Evolutionary conservation across 495 filamentous ascomycete species (phyloP), one percentile per base, ranked within the genome.

Genomic region (Trypethelium eluteriae): DNA sequence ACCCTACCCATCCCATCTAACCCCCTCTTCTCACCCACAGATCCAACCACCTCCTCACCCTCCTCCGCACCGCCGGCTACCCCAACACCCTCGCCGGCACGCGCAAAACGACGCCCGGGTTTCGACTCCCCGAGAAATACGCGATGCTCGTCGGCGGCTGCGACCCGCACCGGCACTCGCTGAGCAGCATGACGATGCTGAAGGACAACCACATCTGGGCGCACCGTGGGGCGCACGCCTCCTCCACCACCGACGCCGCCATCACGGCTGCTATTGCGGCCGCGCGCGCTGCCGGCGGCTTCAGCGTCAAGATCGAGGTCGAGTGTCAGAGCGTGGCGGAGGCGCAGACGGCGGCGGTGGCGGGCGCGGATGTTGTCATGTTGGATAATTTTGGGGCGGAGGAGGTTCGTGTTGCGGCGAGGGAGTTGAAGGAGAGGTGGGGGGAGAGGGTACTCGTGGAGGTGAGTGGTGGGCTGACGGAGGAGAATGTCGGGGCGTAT

Each of bases 161-260:
- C 39, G 94, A 98, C 74, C 84, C 88, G 1, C 95, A 98, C 74
- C 84, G 94, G 14, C 90, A 96, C 76, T 95, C 98, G 77, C 79
- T 98, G 46, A 91, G 88, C 68, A 82, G 86, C 53, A 98, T 98
- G 94, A 91, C 89, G 35, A 98, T 98, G 94, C 81, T 98, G 62
- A 98, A 98, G 80, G 94, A 98, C 77, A 98, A 98, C 75, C 94
- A 98, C 75, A 86, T 98, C 38, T 95, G 91, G 89, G 89, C 90
- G 47, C 87, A 88, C 69, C 83, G 81, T 5, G 84, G 84, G 66
- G 80, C 80, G 67, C 97, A 98, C 73, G 88, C 88, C 2, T 79
- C 85, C 3, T 94, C 95, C 4, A 92, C 98, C 25, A 64, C 66
- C 4, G 70, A 68, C 2, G 53, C n/a, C 7, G 53, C 53, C n/a